Evolutionary conservation across 2,329 filamentous ascomycete genomes (phyloP), one percentile per base, ranked within the genome.

Genomic region (Davidsoniella virescens): DNA sequence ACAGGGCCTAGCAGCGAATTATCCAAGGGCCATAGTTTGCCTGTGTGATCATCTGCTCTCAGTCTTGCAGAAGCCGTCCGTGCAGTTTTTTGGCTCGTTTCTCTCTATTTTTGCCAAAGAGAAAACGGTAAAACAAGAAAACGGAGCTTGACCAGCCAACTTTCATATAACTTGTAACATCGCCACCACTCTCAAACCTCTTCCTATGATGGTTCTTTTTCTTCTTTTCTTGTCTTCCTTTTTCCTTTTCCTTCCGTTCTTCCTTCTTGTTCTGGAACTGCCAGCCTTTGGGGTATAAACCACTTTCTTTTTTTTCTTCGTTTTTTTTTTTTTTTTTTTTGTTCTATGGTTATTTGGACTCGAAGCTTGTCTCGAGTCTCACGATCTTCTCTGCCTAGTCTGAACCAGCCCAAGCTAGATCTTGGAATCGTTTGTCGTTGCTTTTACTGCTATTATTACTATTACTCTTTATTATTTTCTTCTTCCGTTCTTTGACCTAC

Each of bases 131-230:
- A 43, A 43, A 20, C 17, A 43, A n/a, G 9, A 16, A 44, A 29
- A 44, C 16, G n/a, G 14, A 10, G 7, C 17, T 20, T 20, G 12
- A 9, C 18, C 9, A 43, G 23, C 16, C 26, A 6, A 45, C 12
- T 9, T 12, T 16, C 43, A 25, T 29, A 43, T 20, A 43, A 45
- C 43, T 45, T 45, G 43, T 29, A 45, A 45, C 43, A 45, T 45
- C 25, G 43, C 43, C 43, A n/a, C 43, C 8, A 33, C 29, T 33
- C 43, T 45, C 43, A 45, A 25, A 33, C 43, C 43, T 7, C n/a
- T 36, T 8, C n/a, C 38, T 44, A 10, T 29, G 29, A 3, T 14
- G 38, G 16, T 10, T 20, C 25, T 38, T 44, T 23, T 44, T 42
- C 10, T 29, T 29, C 4, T 23, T 38, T 49, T 49, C 29, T 29